Evolutionary conservation across 768 basidiomycete genomes (phyloP), one percentile per base, ranked within the genome.

Genomic region (Rhizopogon vesiculosus): DNA sequence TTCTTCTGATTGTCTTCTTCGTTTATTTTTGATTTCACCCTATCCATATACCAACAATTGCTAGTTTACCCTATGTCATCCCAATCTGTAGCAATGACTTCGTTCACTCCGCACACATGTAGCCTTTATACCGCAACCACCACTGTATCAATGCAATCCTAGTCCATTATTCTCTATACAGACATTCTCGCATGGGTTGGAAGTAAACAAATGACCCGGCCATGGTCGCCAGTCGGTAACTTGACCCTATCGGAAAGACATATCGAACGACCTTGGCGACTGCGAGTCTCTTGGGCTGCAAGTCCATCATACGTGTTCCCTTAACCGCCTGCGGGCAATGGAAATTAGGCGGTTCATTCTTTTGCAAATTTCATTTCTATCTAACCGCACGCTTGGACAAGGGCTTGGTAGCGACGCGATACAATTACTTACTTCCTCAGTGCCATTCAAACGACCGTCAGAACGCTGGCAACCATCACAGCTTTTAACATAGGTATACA

Each of bases 11-110:
- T n/a, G 3, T 49, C 18, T 39, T 42, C 5, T 38, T 38, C 10
- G 35, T 50, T 41, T 48, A 9, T 65, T 49, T 49, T 63, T 55
- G 55, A 58, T 67, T 56, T 38, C n/a, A 55, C 54, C 42, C n/a
- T 45, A 40, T 45, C 57, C 16, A 41, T 41, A 8, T 55, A 42
- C 33, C 39, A 19, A 33, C 19, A 18, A 49, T 22, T 15, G 22
- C 19, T 38, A 35, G 19, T 22, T 22, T 22, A 38, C 33, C 18
- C 33, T 49, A 38, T 25, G 33, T 38, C 10, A 45, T 29, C 35
- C 6, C 19, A 49, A 16, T 25, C 31, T 58, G 56, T 58, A 54
- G 56, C 59, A 51, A 45, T 28, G 35, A 38, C 43, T 54, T 18
- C 56, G 31, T 53, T 16, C 44, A 51, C 39, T 40, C 45, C 31